Conservation (phyloP, 805 yeast genomes). For the Candida orba region DNA sequence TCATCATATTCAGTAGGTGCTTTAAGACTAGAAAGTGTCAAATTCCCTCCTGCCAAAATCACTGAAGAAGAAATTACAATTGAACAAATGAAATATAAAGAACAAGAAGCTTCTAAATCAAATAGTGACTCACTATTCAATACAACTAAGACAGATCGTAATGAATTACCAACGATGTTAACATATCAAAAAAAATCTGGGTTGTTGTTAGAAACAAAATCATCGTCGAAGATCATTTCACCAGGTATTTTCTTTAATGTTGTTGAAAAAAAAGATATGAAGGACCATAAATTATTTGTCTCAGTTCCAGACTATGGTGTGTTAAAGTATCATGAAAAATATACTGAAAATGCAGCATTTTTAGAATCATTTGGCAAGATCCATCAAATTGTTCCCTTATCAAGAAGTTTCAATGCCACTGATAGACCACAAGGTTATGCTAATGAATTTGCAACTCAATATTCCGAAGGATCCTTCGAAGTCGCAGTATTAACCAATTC, state of each 20-base stretch:
- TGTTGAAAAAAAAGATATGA: constrained; percentile 25
- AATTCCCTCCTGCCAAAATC: constrained; percentile 58
- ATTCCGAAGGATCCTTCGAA: constrained; percentile 54
- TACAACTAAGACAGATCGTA: constrained; percentile 8
- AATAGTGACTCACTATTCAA: constrained; percentile 20
- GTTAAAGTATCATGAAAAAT: constrained; percentile 61
- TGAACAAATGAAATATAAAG: constrained; percentile 20
- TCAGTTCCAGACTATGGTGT: constrained; percentile 83
- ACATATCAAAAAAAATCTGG: constrained; percentile 51
- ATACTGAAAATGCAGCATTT: constrained; percentile 77
- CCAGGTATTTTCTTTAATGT: constrained; percentile 86
- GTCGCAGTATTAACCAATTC: constrained; percentile 78
- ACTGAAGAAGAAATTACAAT: constrained; percentile 23
- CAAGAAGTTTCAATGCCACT: constrained; percentile 66
- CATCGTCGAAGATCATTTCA: constrained; percentile 55
- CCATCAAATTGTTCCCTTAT: constrained; percentile 65
- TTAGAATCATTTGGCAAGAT: constrained; percentile 54
- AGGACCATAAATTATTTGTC: constrained; percentile 50
- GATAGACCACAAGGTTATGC: constrained; percentile 75
- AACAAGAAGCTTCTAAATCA: constrained; percentile 27
- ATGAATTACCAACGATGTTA: constrained; percentile 26
- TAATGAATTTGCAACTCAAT: constrained; percentile 83
- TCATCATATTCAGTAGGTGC: constrained; percentile 30
- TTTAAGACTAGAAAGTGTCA: constrained; percentile 41
- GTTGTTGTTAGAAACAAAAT: constrained; percentile 47